Evolutionary conservation across 768 basidiomycete species (phyloP), one percentile per base, ranked within the genome.

Genomic region (Amanita inopinata): DNA sequence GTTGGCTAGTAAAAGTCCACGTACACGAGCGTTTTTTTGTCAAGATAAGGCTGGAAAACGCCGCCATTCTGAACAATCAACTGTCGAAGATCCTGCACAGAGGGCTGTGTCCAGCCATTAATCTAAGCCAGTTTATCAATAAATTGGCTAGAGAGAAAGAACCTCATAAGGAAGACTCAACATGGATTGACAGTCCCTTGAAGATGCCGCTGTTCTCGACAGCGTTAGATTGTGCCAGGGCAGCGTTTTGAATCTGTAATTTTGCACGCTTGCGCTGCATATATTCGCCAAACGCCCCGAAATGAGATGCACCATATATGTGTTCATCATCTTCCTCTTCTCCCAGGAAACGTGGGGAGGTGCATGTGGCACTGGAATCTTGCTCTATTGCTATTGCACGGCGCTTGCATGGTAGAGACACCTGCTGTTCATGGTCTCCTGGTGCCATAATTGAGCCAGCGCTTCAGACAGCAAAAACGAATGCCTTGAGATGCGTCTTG

Each of bases 261-360:
- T 98, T 98, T 22, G 84, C 82, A 2, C 94, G 76, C 62, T 97
- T 97, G 46, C 91, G 70, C 2, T 70, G 61, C 88, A 96, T 90
- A 55, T 96, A 97, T 54, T 92, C 81, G 0, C 84, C 86, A 48
- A 78, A 88, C 1, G 76, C 77, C 10, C 88, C 91, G 57, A 93
- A 97, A 25, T 67, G 74, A 22, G 83, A 76, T 2, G 84, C 75
- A 0, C 83, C 87, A 56, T 93, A 96, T 6, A 75, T 70, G 17
- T 69, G 65, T 7, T 66, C 61, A 38, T 70, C 63, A 10, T 59
- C 57, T 22, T 53, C 47, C 7, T 45, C 47, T 33, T 45, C 36
- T 56, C 46, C 31, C 11, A 10, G 30, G 18, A 36, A 24, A 33
- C 15, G 33, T 15, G 33, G 15, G n/a, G n/a, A n/a, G n/a, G n/a